Base-by-base conservation (phyloP, 2,329 filamentous ascomycete species). In the Aureobasidium lini region DNA sequence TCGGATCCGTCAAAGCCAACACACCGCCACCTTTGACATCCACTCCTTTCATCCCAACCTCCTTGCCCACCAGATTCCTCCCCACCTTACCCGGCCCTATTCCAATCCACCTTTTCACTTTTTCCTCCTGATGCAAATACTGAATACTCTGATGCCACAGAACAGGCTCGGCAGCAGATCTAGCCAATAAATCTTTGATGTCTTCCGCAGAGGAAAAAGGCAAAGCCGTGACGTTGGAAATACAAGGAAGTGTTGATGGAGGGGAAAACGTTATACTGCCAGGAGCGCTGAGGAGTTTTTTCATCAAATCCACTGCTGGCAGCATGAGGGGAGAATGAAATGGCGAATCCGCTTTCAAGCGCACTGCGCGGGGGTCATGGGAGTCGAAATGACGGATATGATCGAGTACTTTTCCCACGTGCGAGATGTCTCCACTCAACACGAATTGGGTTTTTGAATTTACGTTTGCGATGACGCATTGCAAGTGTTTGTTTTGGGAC, bases 381-480 rank as follows among this genome's bases (percentile, higher is more conserved):
- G 92, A 92, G 9, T 90, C 84, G 70, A 96, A 96, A 70, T 95
- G 90, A 54, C 91, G 80, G 60, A 97, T 80, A 70, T 96, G 91
- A 10, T 89, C 85, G 57, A 96, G 77, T 16, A 96, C 83, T 60
- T 86, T 87, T 67, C 84, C 86, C 72, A 96, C 96, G 66, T 85
- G 82, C 67, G 87, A 86, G 57, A 96, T 86, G 72, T 86, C 93
- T 37, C 93, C 93, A 69, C 89, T 94, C 56, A 97, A 79, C 54
- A 96, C 93, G 67, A 97, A 95, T 76, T 97, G 93, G 71, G 96
- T 96, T 76, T 91, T 94, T 72, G 87, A 90, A 76, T 97, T 97
- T 75, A 95, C 85, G 73, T 97, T 96, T 61, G 91, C 93, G 66
- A 97, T 91, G 65, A 88, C 79, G 53, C 96, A 92, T 73, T 95